phyloP scores from a whole-genome alignment of 108 stramenopile genomes.

The Nitzschia sp. region DNA sequence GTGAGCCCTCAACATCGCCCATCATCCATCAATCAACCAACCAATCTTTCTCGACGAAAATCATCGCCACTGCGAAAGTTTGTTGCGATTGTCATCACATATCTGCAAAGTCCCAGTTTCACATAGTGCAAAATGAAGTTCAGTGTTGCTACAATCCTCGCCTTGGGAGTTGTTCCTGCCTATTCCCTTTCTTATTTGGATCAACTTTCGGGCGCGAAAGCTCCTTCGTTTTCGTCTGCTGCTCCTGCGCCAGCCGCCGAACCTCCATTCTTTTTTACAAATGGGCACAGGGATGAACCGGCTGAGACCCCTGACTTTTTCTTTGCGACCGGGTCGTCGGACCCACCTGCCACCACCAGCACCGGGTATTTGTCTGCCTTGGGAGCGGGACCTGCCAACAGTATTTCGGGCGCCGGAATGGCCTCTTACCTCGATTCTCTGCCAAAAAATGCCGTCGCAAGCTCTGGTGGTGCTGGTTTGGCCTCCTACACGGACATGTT shows the following conservation, averaged over 20 bases:
- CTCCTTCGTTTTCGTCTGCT: constrained; percentile 17
- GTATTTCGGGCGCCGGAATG: constrained; percentile 32
- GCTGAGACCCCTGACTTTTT: constrained; percentile 32
- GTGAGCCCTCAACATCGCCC: neutral
- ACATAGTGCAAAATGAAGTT: constrained; percentile 27
- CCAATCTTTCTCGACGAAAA: too few relatives aligned
- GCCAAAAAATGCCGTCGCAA: constrained; percentile 8
- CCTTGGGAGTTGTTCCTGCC: constrained; percentile 21
- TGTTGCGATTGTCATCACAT: too few relatives aligned
- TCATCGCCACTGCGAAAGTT: too few relatives aligned
- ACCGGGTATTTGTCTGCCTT: constrained; percentile 3
- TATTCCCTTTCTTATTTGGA: constrained; percentile 34
- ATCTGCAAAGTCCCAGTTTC: too few relatives aligned
- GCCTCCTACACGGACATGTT: constrained; percentile 16
- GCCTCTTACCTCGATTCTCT: constrained; percentile 33
- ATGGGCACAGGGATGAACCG: constrained; percentile 20
- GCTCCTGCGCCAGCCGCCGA: constrained; percentile 17
- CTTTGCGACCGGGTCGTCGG: constrained; percentile 23
- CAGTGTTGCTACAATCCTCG: constrained; percentile 27
- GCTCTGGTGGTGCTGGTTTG: constrained; percentile 20
- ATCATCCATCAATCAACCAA: too few relatives aligned
- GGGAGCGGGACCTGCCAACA: constrained; percentile 2
- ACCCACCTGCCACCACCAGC: constrained; percentile 13
- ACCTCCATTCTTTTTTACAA: constrained; percentile 34
- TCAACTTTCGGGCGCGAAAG: neutral